Conservation (phyloP, 306 rosid genomes). For the Sicyos baderoa region DNA sequence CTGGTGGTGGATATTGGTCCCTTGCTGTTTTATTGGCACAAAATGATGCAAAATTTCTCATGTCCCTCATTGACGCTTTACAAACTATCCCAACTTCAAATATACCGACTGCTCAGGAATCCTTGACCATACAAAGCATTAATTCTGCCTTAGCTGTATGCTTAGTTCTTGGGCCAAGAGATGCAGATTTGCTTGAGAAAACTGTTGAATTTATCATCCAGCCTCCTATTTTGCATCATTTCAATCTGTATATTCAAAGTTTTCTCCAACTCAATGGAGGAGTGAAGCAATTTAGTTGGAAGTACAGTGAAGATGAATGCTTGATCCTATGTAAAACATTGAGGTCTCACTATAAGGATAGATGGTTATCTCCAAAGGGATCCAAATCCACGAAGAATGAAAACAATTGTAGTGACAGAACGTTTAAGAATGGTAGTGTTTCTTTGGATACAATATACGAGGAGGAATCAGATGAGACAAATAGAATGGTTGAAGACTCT, state of each 20-base stretch:
- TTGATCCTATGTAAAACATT: conserved; percentile 45
- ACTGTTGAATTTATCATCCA: conserved; percentile 44
- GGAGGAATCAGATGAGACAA: conserved; percentile 58
- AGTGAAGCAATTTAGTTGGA: conserved; percentile 45
- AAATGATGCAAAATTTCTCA: conserved; percentile 46
- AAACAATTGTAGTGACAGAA: conserved; percentile 26
- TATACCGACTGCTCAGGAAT: conserved; percentile 35
- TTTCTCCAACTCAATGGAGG: conserved; percentile 34
- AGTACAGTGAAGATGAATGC: conserved; percentile 59
- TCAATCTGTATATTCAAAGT: conserved; percentile 42
- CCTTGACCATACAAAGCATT: conserved; percentile 35
- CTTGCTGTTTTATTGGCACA: conserved; percentile 48
- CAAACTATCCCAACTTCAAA: conserved; percentile 25
- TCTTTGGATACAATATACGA: conserved; percentile 66
- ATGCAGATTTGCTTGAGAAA: conserved; percentile 35
- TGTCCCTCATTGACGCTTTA: conserved; percentile 43
- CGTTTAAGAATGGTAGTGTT: conserved; percentile 33
- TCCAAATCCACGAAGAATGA: conserved; percentile 29
- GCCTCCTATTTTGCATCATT: conserved; percentile 51
- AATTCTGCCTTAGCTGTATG: conserved; percentile 49
- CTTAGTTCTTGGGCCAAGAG: conserved; percentile 74
- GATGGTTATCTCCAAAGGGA: conserved; percentile 72
- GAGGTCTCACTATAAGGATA: conserved; percentile 63
- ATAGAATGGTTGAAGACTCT: conserved; percentile 24
- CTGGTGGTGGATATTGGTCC: conserved; percentile 91